Evolutionary conservation across 2,329 filamentous ascomycete genomes (phyloP).

Genomic region (Ceratocystiopsis brevicomis): DNA sequence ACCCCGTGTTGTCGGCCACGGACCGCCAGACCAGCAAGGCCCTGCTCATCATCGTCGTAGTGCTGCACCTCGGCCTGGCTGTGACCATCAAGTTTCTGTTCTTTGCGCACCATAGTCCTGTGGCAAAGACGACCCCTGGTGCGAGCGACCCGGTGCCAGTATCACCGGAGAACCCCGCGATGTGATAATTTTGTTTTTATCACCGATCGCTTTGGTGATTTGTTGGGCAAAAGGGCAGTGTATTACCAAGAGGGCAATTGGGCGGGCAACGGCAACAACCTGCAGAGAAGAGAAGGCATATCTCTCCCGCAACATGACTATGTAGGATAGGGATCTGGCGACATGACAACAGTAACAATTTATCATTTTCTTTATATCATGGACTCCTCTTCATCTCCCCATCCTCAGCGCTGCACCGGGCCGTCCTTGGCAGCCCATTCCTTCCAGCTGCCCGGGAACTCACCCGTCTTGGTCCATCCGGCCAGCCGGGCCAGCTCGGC

Average conservation of each 20-base stretch:
- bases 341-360: too few species aligned
- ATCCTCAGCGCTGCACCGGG: conserved; percentile 22
- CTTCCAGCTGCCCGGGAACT: conserved; percentile 59
- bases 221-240: not conserved
- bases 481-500: conserved; percentile 57
- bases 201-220: not conserved
- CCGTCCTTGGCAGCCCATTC: conserved; percentile 70
- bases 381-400: not conserved
- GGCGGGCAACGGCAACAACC: too few species aligned
- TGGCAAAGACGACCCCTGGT: conserved; percentile 1
- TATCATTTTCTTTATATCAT: too few species aligned
- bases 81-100: conserved; percentile 93
- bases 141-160: not conserved
- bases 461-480: conserved; percentile 53
- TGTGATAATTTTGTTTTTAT: not conserved
- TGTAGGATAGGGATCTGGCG: too few species aligned
- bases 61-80: conserved; percentile 72
- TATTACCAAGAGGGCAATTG: too few species aligned
- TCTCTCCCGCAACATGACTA: too few species aligned
- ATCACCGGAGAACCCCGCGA: not conserved
- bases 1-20: conserved; percentile 80
- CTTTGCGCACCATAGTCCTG: conserved; percentile 63
- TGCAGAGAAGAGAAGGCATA: too few species aligned
- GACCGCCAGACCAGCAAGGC: conserved; percentile 84
- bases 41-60: conserved; percentile 64